Percentiles rank a stretch among this genome's conserved stretches.
Evolutionary conservation across 2,329 filamentous ascomycete species (phyloP).

Genomic region (Sporothrix euskadiensis): DNA sequence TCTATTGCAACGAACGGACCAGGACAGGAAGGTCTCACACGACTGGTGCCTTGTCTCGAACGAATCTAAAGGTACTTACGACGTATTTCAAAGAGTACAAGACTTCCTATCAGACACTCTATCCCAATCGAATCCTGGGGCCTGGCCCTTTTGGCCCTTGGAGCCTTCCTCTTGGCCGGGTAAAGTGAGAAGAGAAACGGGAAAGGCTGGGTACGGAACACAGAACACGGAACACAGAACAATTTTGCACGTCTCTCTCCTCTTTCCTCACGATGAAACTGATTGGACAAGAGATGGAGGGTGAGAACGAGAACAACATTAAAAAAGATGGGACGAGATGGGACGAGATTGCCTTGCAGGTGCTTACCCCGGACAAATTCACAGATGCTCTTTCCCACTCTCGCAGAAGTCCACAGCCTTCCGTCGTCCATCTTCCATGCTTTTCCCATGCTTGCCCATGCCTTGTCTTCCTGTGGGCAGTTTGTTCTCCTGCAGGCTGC

Average conservation of each 20-base stretch:
- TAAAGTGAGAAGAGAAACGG: not conserved
- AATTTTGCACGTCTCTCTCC: not conserved
- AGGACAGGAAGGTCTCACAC: not conserved
- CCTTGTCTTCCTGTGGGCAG: conserved; percentile 7
- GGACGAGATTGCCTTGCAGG: conserved; percentile 24
- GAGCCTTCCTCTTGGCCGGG: conserved; percentile 18
- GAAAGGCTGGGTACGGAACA: not conserved
- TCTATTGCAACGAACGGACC: not conserved
- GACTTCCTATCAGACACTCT: not conserved
- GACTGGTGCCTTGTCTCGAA: conserved; percentile 5
- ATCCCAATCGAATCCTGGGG: not conserved
- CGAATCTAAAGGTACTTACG: not conserved
- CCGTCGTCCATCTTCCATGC: not conserved
- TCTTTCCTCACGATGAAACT: not conserved
- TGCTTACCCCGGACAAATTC: conserved; percentile 16
- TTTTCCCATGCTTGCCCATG: not conserved
- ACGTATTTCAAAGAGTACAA: not conserved
- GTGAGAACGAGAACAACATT: not conserved
- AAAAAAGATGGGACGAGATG: not conserved
- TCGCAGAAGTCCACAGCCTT: not conserved
- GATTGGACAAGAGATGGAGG: conserved; percentile 4
- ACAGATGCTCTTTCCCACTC: not conserved
- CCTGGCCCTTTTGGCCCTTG: not conserved
- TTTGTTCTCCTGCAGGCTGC: conserved; percentile 15
- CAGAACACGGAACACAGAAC: too few relatives aligned